Conservation (phyloP, 108 stramenopile genomes). For the Skeletonema menzelii region DNA sequence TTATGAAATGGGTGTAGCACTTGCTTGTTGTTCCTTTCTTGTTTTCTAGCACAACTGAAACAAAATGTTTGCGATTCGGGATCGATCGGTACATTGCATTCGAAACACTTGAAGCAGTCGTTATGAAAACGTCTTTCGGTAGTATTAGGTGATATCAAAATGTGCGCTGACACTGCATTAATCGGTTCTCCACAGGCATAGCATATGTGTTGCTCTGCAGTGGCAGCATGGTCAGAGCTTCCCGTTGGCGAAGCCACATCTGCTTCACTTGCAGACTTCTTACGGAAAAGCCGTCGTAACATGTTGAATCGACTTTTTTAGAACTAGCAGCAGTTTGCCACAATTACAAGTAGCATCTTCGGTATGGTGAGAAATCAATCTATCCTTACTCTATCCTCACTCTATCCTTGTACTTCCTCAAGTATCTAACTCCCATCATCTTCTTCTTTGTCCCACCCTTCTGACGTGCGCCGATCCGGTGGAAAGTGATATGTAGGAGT, state of each 20-base stretch:
- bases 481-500: too few species aligned
- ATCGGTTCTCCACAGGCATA: not conserved
- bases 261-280: not conserved
- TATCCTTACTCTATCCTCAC: too few species aligned
- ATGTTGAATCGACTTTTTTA: too few species aligned
- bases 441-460: too few species aligned
- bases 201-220: not conserved
- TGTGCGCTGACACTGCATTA: not conserved
- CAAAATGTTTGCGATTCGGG: conserved; percentile 7
- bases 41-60: conserved; percentile 18
- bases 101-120: conserved; percentile 58
- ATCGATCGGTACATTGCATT: conserved; percentile 54
- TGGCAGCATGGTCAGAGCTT: not conserved
- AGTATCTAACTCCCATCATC: too few species aligned
- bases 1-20: conserved; percentile 47
- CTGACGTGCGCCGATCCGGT: too few species aligned
- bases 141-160: not conserved
- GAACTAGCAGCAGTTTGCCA: too few species aligned
- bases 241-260: not conserved
- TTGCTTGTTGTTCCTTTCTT: conserved; percentile 3
- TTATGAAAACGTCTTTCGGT: conserved; percentile 39
- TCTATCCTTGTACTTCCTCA: too few species aligned
- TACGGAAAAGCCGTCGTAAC: not conserved
- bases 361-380: too few species aligned
- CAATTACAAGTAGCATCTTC: too few species aligned